These are phyloP conservation scores for Apiospora phragmitis DNA, from an alignment of 2,329 filamentous ascomycete species.

Conservation along the genomic window DNA sequence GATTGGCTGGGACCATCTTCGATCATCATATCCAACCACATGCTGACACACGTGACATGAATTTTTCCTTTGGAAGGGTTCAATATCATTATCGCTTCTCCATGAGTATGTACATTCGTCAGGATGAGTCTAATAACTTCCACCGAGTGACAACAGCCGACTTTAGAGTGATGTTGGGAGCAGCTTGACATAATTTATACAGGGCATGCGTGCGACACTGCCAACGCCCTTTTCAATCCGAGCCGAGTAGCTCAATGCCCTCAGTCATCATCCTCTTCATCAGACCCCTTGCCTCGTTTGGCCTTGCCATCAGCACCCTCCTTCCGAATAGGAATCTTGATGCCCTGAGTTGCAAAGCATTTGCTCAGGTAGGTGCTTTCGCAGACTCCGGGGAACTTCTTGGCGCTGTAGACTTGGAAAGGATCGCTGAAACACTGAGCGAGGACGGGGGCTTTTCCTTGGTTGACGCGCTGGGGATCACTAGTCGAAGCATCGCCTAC, in stretches of 20 bases:
- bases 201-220: not conserved
- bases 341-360: conserved; percentile 88
- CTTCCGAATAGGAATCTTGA: conserved; percentile 95
- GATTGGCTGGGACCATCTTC: not conserved
- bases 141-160: not conserved
- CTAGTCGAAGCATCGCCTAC: conserved; percentile 34
- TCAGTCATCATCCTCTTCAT: conserved; percentile 40
- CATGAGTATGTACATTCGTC: not conserved
- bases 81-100: not conserved
- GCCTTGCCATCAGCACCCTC: conserved; percentile 59
- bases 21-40: not conserved
- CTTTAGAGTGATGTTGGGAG: not conserved
- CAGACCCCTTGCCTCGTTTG: conserved; percentile 43
- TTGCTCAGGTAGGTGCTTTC: conserved; percentile 91
- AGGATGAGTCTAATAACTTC: not conserved
- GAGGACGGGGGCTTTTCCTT: conserved; percentile 75
- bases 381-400: conserved; percentile 97
- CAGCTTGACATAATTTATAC: not conserved
- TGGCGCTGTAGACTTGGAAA: conserved; percentile 94
- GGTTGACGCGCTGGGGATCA: conserved; percentile 60
- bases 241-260: not conserved
- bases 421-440: conserved; percentile 83
- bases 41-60: not conserved
- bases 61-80: not conserved
- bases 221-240: not conserved